Percentiles rank a stretch among this genome's conserved stretches.
These are phyloP conservation scores for Ulota crispa DNA, from an alignment of 225 moss, liverwort and hornwort genomes.

Conservation along the genomic window DNA sequence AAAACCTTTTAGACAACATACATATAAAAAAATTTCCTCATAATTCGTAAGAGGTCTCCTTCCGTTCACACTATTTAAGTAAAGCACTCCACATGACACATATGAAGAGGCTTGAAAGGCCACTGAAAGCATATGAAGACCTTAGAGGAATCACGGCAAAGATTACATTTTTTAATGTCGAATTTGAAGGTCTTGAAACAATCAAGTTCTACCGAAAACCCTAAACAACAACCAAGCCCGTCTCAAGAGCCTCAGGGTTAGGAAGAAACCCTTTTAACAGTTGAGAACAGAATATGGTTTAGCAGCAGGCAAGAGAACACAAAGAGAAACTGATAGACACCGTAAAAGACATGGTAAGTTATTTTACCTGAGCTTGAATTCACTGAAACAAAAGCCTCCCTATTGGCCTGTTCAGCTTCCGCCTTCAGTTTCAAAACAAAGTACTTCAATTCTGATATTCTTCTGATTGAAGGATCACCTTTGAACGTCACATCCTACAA, in stretches of 20 bases:
- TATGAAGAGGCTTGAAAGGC: not conserved
- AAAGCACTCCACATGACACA: not conserved
- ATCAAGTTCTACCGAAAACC: not conserved
- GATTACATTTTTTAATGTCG: not conserved
- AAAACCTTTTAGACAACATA: not conserved
- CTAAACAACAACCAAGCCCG: not conserved
- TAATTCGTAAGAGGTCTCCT: not conserved
- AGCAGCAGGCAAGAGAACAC: not conserved
- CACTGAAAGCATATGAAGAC: not conserved
- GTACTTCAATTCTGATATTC: slow-evolving; percentile 61
- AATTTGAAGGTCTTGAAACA: not conserved
- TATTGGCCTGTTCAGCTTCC: slow-evolving; percentile 60
- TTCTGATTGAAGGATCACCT: slow-evolving; percentile 83
- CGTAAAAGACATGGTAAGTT: not conserved
- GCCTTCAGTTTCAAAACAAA: slow-evolving; percentile 67
- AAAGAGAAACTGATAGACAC: no score
- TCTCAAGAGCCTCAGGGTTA: not conserved
- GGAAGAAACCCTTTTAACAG: not conserved
- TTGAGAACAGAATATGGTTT: not conserved
- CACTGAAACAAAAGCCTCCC: slow-evolving; percentile 46
- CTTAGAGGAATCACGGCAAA: not conserved
- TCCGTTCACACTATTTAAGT: not conserved
- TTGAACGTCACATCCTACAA: slow-evolving; percentile 71
- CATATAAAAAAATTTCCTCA: not conserved
- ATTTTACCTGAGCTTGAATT: slow-evolving; percentile 30